phyloP scores from a whole-genome alignment of 768 basidiomycete genomes.

The Chiua virens region DNA sequence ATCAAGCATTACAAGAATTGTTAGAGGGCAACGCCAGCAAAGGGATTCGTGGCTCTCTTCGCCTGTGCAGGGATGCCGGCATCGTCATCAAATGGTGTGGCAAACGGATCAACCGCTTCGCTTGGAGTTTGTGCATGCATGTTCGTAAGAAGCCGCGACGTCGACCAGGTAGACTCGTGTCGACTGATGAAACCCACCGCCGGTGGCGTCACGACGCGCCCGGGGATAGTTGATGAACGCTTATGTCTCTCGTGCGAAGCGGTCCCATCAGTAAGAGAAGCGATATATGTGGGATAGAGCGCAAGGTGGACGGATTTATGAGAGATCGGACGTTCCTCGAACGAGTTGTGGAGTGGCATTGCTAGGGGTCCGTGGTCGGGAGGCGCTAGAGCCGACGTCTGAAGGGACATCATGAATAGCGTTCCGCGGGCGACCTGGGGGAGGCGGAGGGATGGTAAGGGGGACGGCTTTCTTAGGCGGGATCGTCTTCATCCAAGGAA shows the following conservation, averaged over 20 bases:
- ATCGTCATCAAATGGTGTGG: constrained; percentile 81
- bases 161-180: constrained; percentile 31
- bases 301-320: constrained; percentile 18
- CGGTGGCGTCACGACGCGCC: constrained; percentile 12
- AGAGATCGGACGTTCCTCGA: constrained; percentile 21
- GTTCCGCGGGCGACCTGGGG: constrained; percentile 31
- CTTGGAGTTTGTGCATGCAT: constrained; percentile 41
- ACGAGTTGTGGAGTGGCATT: constrained; percentile 46
- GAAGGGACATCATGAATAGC: constrained; percentile 39
- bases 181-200: constrained; percentile 15
- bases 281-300: constrained; percentile 16
- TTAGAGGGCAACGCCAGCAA: constrained; percentile 37
- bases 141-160: constrained; percentile 45
- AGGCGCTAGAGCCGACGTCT: constrained; percentile 31
- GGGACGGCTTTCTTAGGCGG: constrained; percentile 33
- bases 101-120: constrained; percentile 52
- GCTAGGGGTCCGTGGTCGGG: constrained; percentile 30
- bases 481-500: constrained; percentile 24
- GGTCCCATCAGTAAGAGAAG: constrained; percentile 3
- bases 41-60: constrained; percentile 58
- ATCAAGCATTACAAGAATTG: not conserved
- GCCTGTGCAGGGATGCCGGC: constrained; percentile 36
- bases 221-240: constrained; percentile 22
- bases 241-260: constrained; percentile 18
- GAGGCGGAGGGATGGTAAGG: constrained; percentile 34